Evolutionary conservation across 1,284 basidiomycete genomes (phyloP), one percentile per base, ranked within the genome.

Genomic region (Pisolithus thermaeus): DNA sequence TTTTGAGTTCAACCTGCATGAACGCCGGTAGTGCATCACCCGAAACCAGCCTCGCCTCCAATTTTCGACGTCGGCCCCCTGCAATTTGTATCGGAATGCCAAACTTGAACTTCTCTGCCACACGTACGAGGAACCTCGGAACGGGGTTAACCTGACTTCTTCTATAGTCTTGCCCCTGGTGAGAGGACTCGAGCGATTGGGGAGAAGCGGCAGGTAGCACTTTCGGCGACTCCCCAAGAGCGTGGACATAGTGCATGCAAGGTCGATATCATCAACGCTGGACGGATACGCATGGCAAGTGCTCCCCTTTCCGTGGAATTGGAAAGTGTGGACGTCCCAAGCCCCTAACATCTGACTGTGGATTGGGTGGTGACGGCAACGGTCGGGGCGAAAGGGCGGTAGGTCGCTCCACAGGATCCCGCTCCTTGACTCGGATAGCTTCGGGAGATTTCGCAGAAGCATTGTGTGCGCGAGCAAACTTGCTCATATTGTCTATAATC

Each of bases 361-460:
- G 57, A 53, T 58, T 65, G 58, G 65, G 64, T 44, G 68, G 65
- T 46, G 72, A 69, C 53, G 56, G 65, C 47, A 72, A 69, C 53
- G 56, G 74, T 37, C 84, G 81, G 3, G 79, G 72, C 32, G 84
- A 84, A 22, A 87, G 84, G n/a, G 81, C 79, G 28, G 77, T 87
- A 62, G 90, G 88, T 38, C 82, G 83, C 28, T 89, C 85, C n/a
- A 90, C 66, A 27, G 84, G 77, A 38, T 85, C 81, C 16, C 78
- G 75, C 18, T 70, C 59, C 38, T 60, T 62, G 7, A 56, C 52
- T 7, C 65, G 58, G 30, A 65, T 44, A 27, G 64, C 64, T 28
- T 68, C 68, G 1, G 63, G 64, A 18, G 66, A 68, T 46, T 65
- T 61, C 30, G 64, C 62, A 2, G 75, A 74, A 36, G 66, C 51